Base-by-base conservation (phyloP, 202 grass and related monocot genomes). In the Zizania palustris region DNA sequence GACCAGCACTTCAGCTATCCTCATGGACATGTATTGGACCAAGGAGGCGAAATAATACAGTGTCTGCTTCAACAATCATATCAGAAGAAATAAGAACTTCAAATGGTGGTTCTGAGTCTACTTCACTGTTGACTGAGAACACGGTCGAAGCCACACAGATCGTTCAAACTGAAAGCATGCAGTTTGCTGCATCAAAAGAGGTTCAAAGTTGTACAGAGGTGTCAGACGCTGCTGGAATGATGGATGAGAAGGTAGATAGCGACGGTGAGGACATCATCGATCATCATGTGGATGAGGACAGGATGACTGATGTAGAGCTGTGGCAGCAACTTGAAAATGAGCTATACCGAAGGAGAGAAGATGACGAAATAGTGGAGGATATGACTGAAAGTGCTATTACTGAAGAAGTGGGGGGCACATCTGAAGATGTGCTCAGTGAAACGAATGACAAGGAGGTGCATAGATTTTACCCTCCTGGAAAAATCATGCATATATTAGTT, bases 1-100 rank as follows among this genome's bases (percentile, higher is more conserved):
- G 87, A 74, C 96, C 87, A 41, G 72, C 83, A 46, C 87, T 95
- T 14, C 89, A 87, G 69, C 62, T 98, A 58, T 92, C 96, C 21
- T 95, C 96, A 51, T 98, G 87, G 91, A 80, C 96, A 50, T 98
- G 91, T 78, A 98, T 95, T 63, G 96, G 91, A n/a, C 91, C 87
- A 63, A 86, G 95, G 54, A 77, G 77, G 9, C 89, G 91, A 28
- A 93, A 85, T 75, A 94, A 81, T 40, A 5, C 76, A 35, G 50
- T 84, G 69, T 91, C 91, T 66, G 80, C 86, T 13, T 62, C 85
- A 72, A 73, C 21, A 67, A 39, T 70, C 48, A 84, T 73, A 70
- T 78, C 73, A 74, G 87, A 92, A 72, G 85, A 86, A 66, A 80
- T 48, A 64, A 74, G 61, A 78, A n/a, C 73, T 60, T 59, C 80